Conservation (phyloP, 2,329 filamentous ascomycete genomes). For the Cladosporium sphaerospermum region DNA sequence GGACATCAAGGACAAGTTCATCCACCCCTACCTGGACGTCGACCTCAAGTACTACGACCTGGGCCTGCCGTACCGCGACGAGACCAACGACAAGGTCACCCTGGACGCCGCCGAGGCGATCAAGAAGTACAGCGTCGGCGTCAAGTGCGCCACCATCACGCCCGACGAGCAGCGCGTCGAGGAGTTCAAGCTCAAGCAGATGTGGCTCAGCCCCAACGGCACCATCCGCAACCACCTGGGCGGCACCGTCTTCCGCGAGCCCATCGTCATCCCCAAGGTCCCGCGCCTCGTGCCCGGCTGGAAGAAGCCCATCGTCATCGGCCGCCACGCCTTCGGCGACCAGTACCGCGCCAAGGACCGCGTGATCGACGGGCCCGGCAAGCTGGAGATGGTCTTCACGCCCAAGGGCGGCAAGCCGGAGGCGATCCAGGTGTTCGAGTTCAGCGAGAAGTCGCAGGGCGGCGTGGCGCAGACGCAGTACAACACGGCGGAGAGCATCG, state of each 20-base stretch:
- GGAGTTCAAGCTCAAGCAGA: conserved; percentile 98
- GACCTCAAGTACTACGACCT: conserved; percentile 67
- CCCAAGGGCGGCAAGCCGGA: conserved; percentile 73
- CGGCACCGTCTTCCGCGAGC: conserved; percentile 97
- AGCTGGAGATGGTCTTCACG: conserved; percentile 90
- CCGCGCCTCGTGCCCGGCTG: conserved; percentile 92
- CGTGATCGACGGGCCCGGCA: conserved; percentile 76
- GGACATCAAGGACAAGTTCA: conserved; percentile 98
- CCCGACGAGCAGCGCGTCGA: conserved; percentile 93
- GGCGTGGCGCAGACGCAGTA: conserved; percentile 93
- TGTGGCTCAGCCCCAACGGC: conserved; percentile 98
- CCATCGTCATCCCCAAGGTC: conserved; percentile 90
- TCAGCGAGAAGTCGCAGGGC: conserved; percentile 63
- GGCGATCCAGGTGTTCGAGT: conserved; percentile 85
- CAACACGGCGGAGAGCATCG: conserved; percentile 95
- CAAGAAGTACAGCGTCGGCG: conserved; percentile 97
- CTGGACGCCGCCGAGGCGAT: conserved; percentile 92
- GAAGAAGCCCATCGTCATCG: conserved; percentile 99
- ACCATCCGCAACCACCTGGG: conserved; percentile 68
- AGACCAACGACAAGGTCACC: conserved; percentile 95
- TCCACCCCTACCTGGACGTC: conserved; percentile 90
- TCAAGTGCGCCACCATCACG: conserved; percentile 99
- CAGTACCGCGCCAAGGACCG: conserved; percentile 96
- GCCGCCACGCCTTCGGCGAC: conserved; percentile 95
- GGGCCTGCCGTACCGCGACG: conserved; percentile 87